Evolutionary conservation across 2,329 filamentous ascomycete species (phyloP).

Genomic region (Alternaria arbusti): DNA sequence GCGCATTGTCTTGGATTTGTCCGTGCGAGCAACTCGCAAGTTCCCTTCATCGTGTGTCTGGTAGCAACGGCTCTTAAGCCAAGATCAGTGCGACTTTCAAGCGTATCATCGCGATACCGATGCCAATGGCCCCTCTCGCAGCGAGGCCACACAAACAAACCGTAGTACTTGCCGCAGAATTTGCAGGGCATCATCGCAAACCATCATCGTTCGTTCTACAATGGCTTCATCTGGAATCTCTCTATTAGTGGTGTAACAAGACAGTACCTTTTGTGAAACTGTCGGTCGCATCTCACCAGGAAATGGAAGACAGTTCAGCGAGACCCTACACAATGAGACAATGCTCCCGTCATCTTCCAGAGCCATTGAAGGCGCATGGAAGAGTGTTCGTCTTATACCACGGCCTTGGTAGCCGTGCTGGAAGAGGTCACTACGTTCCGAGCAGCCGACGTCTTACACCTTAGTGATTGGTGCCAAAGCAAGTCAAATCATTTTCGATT

Average conservation of each 20-base stretch:
- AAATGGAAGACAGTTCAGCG: not conserved
- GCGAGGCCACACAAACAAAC: not conserved
- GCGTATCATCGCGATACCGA: not conserved
- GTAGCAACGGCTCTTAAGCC: not conserved
- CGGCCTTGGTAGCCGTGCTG: not conserved
- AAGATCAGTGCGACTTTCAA: not conserved
- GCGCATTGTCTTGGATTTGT: not conserved
- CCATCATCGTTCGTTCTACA: not conserved
- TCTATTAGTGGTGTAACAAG: not conserved
- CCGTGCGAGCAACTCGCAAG: not conserved
- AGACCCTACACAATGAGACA: not conserved
- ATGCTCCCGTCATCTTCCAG: not conserved
- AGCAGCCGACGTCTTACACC: not conserved
- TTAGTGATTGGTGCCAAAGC: not conserved
- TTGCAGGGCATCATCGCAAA: not conserved
- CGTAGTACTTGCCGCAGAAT: not conserved
- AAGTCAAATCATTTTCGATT: not conserved
- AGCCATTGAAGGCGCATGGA: not conserved
- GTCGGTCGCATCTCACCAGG: not conserved
- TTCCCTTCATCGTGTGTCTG: not conserved
- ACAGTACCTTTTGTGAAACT: not conserved
- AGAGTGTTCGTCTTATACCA: not conserved
- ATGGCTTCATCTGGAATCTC: not conserved
- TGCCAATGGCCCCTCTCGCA: not conserved
- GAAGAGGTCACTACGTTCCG: not conserved